Evolutionary conservation across 495 filamentous ascomycete species (phyloP).

Genomic region (Talaromyces wortmannii): DNA sequence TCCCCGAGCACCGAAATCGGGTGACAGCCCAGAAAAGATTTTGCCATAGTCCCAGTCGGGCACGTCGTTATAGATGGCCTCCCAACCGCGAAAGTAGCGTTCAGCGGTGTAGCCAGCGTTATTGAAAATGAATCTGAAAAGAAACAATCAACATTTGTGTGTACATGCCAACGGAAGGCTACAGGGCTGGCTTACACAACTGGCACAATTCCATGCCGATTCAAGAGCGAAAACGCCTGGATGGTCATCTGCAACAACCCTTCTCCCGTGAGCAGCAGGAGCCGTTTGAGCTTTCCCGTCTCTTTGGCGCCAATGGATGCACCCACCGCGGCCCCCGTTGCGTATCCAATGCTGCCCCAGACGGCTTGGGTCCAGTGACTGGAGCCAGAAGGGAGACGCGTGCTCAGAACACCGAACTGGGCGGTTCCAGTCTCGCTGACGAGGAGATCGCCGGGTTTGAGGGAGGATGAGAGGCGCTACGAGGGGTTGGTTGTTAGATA

Average conservation of each 20-base stretch:
- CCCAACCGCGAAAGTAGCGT: constrained; percentile 39
- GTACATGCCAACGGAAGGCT: no score
- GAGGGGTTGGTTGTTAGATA: not conserved
- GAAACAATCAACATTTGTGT: no score
- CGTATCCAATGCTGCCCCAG: constrained; percentile 41
- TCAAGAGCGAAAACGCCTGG: constrained; percentile 55
- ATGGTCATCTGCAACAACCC: constrained; percentile 73
- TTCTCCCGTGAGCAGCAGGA: constrained; percentile 74
- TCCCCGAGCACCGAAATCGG: not conserved
- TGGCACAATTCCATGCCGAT: not conserved
- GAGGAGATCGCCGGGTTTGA: constrained; percentile 29
- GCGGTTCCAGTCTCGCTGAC: constrained; percentile 36
- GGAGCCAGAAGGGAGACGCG: constrained; percentile 15
- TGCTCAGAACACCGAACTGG: constrained; percentile 20
- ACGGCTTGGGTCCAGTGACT: constrained; percentile 19
- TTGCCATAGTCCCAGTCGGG: constrained; percentile 4
- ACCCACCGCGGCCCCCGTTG: constrained; percentile 38
- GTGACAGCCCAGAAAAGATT: not conserved
- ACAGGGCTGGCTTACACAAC: not conserved
- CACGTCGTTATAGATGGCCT: constrained; percentile 44
- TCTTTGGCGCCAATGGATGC: constrained; percentile 32
- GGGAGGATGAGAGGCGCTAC: constrained; percentile 17
- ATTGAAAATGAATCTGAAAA: constrained; percentile 32
- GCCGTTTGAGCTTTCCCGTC: constrained; percentile 18
- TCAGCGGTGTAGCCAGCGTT: constrained; percentile 49